These are phyloP conservation scores for Macadamia tetraphylla DNA, from an alignment of 164 flowering plant species.

Conservation along the genomic window DNA sequence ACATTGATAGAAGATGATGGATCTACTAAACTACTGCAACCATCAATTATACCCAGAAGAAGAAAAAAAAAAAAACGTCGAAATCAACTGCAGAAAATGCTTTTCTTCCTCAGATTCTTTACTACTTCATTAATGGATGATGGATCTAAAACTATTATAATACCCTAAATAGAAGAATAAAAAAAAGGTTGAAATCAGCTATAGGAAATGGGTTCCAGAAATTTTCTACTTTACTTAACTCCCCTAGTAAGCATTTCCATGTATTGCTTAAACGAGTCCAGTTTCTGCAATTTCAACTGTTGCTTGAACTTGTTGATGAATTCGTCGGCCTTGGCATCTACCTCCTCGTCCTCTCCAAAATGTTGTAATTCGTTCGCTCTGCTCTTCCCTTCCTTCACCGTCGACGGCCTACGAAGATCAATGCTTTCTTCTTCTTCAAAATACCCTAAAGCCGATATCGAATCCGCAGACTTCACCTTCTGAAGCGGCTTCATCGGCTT, in stretches of 20 bases:
- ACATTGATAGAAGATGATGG: too few relatives aligned
- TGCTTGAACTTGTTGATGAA: conserved; percentile 53
- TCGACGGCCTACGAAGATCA: conserved; percentile 16
- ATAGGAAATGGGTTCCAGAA: too few relatives aligned
- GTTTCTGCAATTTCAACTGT: conserved; percentile 45
- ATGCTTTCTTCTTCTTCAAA: conserved; percentile 20
- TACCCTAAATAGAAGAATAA: too few relatives aligned
- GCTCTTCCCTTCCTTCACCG: conserved; percentile 19
- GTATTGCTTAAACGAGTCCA: conserved; percentile 43
- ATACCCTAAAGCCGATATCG: conserved; percentile 9
- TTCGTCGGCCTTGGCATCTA: conserved; percentile 53
- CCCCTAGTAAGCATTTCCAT: conserved; percentile 30
- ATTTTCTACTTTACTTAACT: background rate
- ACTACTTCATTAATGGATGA: too few relatives aligned
- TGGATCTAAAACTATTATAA: too few relatives aligned
- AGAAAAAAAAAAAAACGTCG: too few relatives aligned
- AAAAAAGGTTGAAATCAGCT: too few relatives aligned
- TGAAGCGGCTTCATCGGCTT: conserved; percentile 8
- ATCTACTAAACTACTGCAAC: too few relatives aligned
- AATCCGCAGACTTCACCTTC: conserved; percentile 31
- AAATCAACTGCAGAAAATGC: too few relatives aligned
- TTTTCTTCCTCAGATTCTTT: too few relatives aligned
- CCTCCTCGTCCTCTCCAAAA: conserved; percentile 36
- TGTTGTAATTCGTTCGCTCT: conserved; percentile 5
- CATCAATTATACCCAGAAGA: too few relatives aligned